Base-by-base conservation (phyloP, 495 filamentous ascomycete species). In the Aspergillus indologenus region DNA sequence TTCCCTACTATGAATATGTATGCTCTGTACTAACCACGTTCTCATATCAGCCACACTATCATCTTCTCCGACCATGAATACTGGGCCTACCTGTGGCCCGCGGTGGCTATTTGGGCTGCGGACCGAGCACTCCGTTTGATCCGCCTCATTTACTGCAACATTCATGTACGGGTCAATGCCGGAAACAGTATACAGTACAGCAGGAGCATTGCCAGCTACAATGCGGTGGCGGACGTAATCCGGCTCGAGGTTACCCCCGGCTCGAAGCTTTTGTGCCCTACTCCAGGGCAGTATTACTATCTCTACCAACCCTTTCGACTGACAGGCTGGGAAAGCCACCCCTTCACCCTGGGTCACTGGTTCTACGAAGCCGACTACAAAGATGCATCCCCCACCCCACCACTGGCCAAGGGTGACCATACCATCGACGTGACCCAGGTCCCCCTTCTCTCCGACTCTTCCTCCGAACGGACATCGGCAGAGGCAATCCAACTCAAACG, bases 271-370 rank as follows among this genome's bases (percentile, higher is more conserved):
- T 63, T 80, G 4, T 65, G 63, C 9, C 78, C 77, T 18, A 68
- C 65, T 17, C 75, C 82, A 0, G 81, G 82, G 1, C 73, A 75
- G n/a, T 82, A 84, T 64, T 86, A 81, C 65, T 87, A 79, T 52
- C 53, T 87, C 4, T 84, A 85, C 52, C 73, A 81, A 21, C 80
- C 80, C 0, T 72, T 76, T 51, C 69, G 74, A 5, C 65, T 76
- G 12, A 73, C 68, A 14, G 78, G 77, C 22, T 85, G 83, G 81
- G 80, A 86, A 58, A 84, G 74, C 53, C 84, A 87, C 57, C 84
- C 83, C 0, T 87, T 87, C 58, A 85, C 84, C 0, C 65, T 85
- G 6, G 82, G 80, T 3, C 63, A 68, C 19, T 80, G 76, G 78
- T 68, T 59, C 12, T 71, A 68, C 29, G 60, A 70, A 14, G n/a